Evolutionary conservation across 371 early-diverging fungal genomes (phyloP).

Genomic region (Mortierella sp.): DNA sequence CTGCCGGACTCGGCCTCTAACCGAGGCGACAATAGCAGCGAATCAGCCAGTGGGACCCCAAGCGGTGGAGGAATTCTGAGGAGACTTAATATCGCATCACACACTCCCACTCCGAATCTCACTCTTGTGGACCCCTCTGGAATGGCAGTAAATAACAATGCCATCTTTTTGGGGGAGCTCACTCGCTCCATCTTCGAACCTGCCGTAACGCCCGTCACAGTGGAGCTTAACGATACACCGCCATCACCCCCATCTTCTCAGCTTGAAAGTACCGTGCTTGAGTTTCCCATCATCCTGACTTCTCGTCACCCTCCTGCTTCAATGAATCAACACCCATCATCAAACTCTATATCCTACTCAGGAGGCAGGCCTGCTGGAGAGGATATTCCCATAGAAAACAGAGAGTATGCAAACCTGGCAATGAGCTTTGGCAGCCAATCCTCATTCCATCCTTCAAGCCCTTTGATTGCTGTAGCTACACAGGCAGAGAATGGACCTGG

Average conservation of each 20-base stretch:
- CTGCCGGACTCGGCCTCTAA: slow-evolving; percentile 25
- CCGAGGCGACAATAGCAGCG: slow-evolving; percentile 5
- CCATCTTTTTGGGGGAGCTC: slow-evolving; percentile 41
- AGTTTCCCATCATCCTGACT: slow-evolving; percentile 55
- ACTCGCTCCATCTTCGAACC: slow-evolving; percentile 54
- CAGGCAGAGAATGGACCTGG: neutral
- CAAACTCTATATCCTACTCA: neutral
- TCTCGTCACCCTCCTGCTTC: slow-evolving; percentile 31
- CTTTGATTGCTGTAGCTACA: neutral
- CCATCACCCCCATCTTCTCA: slow-evolving; percentile 40
- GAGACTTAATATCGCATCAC: slow-evolving; percentile 42
- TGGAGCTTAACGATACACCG: slow-evolving; percentile 48
- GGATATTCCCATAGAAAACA: neutral
- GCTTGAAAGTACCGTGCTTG: slow-evolving; percentile 40
- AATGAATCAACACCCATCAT: neutral
- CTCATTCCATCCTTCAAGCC: slow-evolving; percentile 3
- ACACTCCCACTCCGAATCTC: slow-evolving; percentile 32
- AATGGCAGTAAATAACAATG: slow-evolving; percentile 40
- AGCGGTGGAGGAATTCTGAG: slow-evolving; percentile 41
- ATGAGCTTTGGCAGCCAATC: slow-evolving; percentile 14
- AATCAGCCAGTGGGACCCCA: slow-evolving; percentile 9
- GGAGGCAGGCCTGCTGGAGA: neutral
- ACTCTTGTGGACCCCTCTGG: slow-evolving; percentile 47
- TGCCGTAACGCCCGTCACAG: slow-evolving; percentile 29
- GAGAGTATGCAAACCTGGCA: slow-evolving; percentile 12